Evolutionary conservation across 345 rosid species (phyloP), one percentile per base, ranked within the genome.

Genomic region (Cardamine chenopodiifolia): DNA sequence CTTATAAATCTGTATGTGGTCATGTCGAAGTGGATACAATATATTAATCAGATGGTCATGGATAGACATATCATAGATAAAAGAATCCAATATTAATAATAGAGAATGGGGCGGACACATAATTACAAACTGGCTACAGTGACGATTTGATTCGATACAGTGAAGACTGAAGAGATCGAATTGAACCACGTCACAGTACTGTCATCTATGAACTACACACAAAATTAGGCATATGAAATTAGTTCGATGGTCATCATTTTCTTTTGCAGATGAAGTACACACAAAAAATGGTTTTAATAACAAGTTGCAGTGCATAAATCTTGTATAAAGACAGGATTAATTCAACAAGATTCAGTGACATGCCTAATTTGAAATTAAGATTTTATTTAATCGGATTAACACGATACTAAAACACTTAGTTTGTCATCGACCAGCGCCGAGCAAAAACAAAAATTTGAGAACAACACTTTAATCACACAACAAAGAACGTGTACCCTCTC

Each of bases 1-100:
- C 53, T 25, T 53, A 66, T 60, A 52, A 40, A 58, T 31, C 31
- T 53, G 20, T n/a, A 55, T 55, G 71, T 66, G 29, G 68, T 40
- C 55, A 40, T 7, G 8, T 31, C 20, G 14, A 28, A 61, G 48
- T 68, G 29, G 57, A 29, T 68, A 45, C 20, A 52, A 40, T 50
- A 60, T 68, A 52, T 3, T 40, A 68, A 68, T 59, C 58, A 68
- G 20, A 37, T 22, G 49, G 20, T 44, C 20, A 44, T 15, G 50
- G 61, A 66, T 48, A 25, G 72, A 13, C 11, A 42, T 69, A 52
- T n/a, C 7, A 25, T 11, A n/a, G 0, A 42, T 53, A 42, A 42
- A 69, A 19, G 42, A 57, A 5, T 72, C 69, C 52, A 71, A 59
- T 14, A 62, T 23, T 15, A 39, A 39, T 44, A 45, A 47, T 6